Percentiles rank a stretch among this genome's conserved stretches.
Conservation (phyloP, 805 yeast genomes). For the Candida dajiaensis region DNA sequence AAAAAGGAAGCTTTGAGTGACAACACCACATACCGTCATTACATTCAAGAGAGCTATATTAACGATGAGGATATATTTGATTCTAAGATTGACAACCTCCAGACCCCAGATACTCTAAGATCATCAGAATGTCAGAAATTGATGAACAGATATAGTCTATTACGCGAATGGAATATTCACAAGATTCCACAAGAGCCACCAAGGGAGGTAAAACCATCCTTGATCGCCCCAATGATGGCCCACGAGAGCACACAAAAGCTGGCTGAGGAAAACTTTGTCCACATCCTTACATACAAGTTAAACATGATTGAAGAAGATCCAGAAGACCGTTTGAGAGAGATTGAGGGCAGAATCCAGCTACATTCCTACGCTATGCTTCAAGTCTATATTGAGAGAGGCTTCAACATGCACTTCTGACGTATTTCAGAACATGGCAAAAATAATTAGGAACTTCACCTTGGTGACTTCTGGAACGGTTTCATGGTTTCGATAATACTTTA, state of each 20-base stretch:
- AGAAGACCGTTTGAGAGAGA: slow-evolving; percentile 10
- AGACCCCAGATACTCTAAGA: neutral
- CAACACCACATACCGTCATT: neutral
- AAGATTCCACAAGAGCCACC: neutral
- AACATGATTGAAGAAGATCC: slow-evolving; percentile 7
- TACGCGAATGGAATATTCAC: neutral
- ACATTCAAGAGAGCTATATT: neutral
- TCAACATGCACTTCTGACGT: neutral
- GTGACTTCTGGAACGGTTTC: neutral
- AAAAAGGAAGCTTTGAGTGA: neutral
- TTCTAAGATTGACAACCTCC: neutral
- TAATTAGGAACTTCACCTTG: neutral
- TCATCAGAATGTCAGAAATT: neutral
- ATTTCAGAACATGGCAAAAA: neutral
- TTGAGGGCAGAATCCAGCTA: slow-evolving; percentile 12
- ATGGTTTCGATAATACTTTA: no score
- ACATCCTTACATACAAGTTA: slow-evolving; percentile 1
- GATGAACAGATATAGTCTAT: neutral
- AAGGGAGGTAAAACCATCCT: neutral
- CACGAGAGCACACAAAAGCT: neutral
- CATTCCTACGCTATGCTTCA: slow-evolving; percentile 11
- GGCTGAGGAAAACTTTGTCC: neutral
- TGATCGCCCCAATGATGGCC: neutral
- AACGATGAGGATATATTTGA: neutral
- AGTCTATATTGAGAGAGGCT: slow-evolving; percentile 1